Percentiles rank a stretch among this genome's conserved stretches.
Conservation (phyloP, 768 basidiomycete genomes). For the Serendipita sp. region DNA sequence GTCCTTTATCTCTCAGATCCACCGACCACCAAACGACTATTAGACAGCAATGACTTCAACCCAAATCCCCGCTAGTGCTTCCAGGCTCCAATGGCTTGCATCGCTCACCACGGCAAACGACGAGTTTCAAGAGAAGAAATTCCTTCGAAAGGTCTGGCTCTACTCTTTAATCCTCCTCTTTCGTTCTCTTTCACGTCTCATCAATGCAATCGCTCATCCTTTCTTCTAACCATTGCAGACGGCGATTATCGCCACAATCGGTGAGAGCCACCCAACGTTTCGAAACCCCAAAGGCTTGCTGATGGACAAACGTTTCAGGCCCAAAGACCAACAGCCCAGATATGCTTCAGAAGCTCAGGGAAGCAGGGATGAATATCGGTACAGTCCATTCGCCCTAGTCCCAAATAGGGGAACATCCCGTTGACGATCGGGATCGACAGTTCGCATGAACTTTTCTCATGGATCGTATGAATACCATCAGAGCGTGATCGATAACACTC, state of each 20-base stretch:
- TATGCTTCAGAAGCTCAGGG: slow-evolving; percentile 65
- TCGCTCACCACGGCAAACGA: slow-evolving; percentile 59
- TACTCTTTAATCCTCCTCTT: background rate
- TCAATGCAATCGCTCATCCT: background rate
- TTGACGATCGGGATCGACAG: slow-evolving; percentile 26
- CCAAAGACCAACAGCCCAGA: slow-evolving; percentile 91
- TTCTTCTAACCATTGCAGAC: slow-evolving; percentile 40
- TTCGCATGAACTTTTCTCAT: slow-evolving; percentile 99
- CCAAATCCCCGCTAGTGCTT: slow-evolving; percentile 6
- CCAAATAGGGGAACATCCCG: background rate
- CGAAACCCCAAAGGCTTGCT: slow-evolving; percentile 2
- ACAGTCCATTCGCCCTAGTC: slow-evolving; percentile 20
- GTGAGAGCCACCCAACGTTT: slow-evolving; percentile 25
- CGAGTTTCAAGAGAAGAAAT: slow-evolving; percentile 66
- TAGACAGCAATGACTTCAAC: background rate
- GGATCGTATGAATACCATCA: slow-evolving; percentile 98
- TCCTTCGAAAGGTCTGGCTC: slow-evolving; percentile 64
- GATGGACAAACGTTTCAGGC: slow-evolving; percentile 29
- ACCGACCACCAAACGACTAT: background rate
- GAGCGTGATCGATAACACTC: slow-evolving; percentile 95
- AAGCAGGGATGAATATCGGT: slow-evolving; percentile 97
- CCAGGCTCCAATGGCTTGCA: slow-evolving; percentile 85
- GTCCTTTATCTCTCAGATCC: background rate
- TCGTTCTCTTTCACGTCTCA: slow-evolving; percentile 3
- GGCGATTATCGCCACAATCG: slow-evolving; percentile 96